Conservation (phyloP, 2,329 filamentous ascomycete genomes). For the Tolypocladium paradoxum region DNA sequence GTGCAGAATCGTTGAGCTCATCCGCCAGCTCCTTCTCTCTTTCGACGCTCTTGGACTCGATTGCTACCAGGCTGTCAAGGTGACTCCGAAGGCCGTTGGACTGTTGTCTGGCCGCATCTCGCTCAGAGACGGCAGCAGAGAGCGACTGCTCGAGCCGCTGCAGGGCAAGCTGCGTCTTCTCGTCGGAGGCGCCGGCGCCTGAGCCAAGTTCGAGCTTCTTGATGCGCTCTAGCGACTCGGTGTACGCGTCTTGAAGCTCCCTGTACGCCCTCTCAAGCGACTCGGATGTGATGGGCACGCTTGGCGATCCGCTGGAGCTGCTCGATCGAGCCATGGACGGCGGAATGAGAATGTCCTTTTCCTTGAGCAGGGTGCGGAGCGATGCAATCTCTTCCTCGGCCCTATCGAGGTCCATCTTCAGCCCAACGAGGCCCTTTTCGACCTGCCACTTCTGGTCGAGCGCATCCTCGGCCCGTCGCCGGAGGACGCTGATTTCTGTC, state of each 20-base stretch:
- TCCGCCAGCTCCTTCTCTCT: constrained; percentile 55
- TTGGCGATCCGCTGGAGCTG: constrained; percentile 14
- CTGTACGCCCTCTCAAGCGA: constrained; percentile 65
- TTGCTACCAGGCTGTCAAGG: constrained; percentile 44
- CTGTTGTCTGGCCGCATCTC: constrained; percentile 60
- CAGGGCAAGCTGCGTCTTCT: constrained; percentile 51
- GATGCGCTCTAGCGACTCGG: constrained; percentile 54
- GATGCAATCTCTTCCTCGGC: constrained; percentile 86
- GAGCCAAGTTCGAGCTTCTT: constrained; percentile 48
- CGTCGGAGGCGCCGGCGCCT: constrained; percentile 29
- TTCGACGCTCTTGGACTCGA: constrained; percentile 44
- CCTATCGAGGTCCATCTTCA: constrained; percentile 95
- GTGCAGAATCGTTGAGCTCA: constrained; percentile 63
- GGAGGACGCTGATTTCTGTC: constrained; percentile 73
- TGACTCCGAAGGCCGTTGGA: constrained; percentile 50
- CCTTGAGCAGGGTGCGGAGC: constrained; percentile 65
- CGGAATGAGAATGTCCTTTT: constrained; percentile 71
- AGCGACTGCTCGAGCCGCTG: constrained; percentile 58
- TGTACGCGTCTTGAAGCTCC: constrained; percentile 63
- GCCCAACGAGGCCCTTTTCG: constrained; percentile 74
- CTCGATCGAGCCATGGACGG: constrained; percentile 42
- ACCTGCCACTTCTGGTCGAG: constrained; percentile 94
- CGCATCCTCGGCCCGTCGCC: constrained; percentile 83
- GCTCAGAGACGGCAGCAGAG: constrained; percentile 57
- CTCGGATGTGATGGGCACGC: constrained; percentile 49